A percentile compares a stretch with the other conserved stretches of the same genome.
These are phyloP conservation scores for Macrotyloma uniflorum DNA, from an alignment of 306 rosid genomes.

Conservation along the genomic window DNA sequence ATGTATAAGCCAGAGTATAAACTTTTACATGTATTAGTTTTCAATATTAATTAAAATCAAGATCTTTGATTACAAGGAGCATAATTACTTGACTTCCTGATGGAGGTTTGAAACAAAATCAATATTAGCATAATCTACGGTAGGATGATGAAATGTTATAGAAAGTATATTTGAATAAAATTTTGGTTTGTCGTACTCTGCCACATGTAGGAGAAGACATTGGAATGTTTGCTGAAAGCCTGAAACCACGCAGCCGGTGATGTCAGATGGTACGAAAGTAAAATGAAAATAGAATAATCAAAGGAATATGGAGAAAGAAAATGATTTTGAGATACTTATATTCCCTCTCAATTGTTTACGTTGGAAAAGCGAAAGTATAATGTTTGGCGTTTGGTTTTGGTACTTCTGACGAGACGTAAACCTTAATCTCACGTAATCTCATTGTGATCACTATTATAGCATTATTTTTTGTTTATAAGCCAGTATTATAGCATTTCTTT, in stretches of 20 bases:
- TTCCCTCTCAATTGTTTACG: no score
- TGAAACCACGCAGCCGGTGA: background rate
- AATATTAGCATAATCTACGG: no score
- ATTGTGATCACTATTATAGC: background rate
- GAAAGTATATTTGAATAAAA: background rate
- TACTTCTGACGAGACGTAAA: constrained; percentile 36
- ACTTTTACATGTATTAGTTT: no score
- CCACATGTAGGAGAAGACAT: background rate
- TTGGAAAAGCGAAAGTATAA: constrained; percentile 17
- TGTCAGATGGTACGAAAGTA: background rate
- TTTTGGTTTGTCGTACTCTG: background rate
- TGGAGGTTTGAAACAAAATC: no score
- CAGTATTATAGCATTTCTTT: background rate
- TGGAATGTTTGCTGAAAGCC: background rate
- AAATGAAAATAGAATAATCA: background rate
- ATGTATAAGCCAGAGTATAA: no score
- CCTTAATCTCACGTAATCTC: constrained; percentile 44
- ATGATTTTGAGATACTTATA: background rate
- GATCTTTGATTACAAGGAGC: no score
- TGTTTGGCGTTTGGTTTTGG: background rate
- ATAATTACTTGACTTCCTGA: no score
- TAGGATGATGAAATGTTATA: background rate
- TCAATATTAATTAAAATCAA: no score
- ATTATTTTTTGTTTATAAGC: background rate
- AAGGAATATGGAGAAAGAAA: background rate